Percentiles rank a stretch among this genome's conserved stretches.
These are phyloP conservation scores for Alternaria arbusti DNA, from an alignment of 2,329 filamentous ascomycete genomes.

Conservation along the genomic window DNA sequence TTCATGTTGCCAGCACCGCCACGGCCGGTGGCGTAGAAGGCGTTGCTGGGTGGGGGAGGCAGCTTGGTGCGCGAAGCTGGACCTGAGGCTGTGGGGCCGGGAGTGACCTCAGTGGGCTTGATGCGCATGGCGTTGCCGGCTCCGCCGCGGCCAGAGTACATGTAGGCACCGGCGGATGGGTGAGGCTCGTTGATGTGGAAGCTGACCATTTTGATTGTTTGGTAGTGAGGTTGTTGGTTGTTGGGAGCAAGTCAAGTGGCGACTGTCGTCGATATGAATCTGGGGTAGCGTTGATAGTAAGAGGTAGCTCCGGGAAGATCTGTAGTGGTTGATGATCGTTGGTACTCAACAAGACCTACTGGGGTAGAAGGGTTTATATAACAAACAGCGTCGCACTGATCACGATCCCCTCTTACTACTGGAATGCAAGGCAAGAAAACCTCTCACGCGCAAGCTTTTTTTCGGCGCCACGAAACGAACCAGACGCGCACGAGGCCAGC, in stretches of 20 bases:
- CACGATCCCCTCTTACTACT: constrained; percentile 3
- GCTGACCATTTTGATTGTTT: constrained; percentile 44
- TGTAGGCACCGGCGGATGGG: constrained; percentile 61
- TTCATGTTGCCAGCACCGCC: constrained; percentile 72
- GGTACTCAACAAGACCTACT: constrained; percentile 1
- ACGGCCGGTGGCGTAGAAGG: constrained; percentile 69
- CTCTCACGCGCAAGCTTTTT: constrained; percentile 10
- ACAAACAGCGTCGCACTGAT: constrained; percentile 6
- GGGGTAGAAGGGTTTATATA: constrained; percentile 29
- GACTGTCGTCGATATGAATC: constrained; percentile 14
- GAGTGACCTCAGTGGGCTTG: constrained; percentile 61
- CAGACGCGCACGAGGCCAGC: constrained; percentile 34
- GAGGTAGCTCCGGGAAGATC: constrained; percentile 13
- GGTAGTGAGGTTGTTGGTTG: constrained; percentile 11
- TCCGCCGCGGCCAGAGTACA: constrained; percentile 63
- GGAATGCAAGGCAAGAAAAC: constrained; percentile 13
- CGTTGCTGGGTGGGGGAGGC: constrained; percentile 52
- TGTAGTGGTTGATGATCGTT: constrained; percentile 21
- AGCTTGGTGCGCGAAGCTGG: constrained; percentile 59
- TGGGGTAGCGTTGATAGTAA: constrained; percentile 13
- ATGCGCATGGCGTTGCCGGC: constrained; percentile 65
- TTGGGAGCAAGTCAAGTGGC: constrained; percentile 18
- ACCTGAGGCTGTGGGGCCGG: constrained; percentile 52
- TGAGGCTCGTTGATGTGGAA: constrained; percentile 68
- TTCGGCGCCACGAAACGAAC: constrained; percentile 33